Base-by-base conservation (phyloP, 2,329 filamentous ascomycete genomes). In the Ilyonectria sp. region DNA sequence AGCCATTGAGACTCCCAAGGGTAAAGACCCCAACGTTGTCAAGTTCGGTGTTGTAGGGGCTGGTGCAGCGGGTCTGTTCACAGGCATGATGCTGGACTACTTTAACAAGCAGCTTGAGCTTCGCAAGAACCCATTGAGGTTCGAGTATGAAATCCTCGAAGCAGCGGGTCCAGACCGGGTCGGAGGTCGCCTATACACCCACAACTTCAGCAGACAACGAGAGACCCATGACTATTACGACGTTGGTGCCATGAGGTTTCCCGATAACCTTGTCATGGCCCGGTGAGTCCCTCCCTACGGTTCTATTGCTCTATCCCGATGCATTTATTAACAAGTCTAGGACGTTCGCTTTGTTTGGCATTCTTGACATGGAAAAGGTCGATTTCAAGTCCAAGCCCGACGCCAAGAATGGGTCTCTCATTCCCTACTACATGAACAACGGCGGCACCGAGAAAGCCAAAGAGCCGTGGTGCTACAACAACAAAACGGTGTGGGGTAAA, bases 221-320 rank as follows among this genome's bases (percentile, higher is more conserved):
- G 52, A 64, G 2, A 31, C 43, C 7, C 70, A 71, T 4, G 70
- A 72, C 35, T 71, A 69, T 1, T 69, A 67, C 19, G 63, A 69
- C 1, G 55, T 71, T 3, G 70, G 69, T 1, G 67, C 70, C 1
- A 60, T 71, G 69, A 26, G 67, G 29, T 69, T 69, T 2, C 69
- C 69, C 1, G 43, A 70, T 3, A 71, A 70, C 5, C 29, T 33
- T 0, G 54, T 71, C 1, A 71, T 71, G 69, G 62, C 57, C 17
- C 21, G 68, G 67, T 67, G 3, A 31, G 21, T 11, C 8, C 5
- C 15, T 8, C 11, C 10, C 37, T 17, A 37, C 9, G 35, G 6
- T 26, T 26, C 17, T 15, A 6, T n/a, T 19, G 8, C 52, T 5
- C 6, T 54, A 11, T 33, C 1, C 17, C 15, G 53, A 56, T 8